Conservation (phyloP, 148 eudicot species). For the Beta vulgaris region DNA sequence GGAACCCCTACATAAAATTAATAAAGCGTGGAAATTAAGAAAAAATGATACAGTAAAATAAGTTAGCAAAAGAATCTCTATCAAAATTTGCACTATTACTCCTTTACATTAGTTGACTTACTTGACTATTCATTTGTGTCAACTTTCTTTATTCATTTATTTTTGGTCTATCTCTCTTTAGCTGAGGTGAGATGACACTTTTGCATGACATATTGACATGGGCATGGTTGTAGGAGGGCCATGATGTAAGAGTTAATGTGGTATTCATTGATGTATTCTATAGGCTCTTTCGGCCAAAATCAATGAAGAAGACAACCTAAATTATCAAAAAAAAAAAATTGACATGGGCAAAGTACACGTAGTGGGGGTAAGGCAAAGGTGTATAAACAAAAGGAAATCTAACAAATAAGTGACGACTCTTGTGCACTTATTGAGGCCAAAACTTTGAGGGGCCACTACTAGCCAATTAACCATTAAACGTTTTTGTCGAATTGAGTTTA, state of each 20-base stretch:
- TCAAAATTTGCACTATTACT: background rate
- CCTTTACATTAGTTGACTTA: background rate
- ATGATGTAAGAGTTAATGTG: too few species aligned
- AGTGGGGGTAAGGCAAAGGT: slow-evolving; percentile 1
- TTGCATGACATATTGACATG: too few species aligned
- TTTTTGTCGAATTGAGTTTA: too few species aligned
- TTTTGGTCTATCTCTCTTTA: background rate
- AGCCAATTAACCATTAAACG: background rate
- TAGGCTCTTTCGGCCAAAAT: too few species aligned
- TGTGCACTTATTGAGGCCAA: slow-evolving; percentile 2
- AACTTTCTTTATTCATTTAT: background rate
- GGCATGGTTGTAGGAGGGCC: too few species aligned
- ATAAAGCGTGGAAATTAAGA: background rate
- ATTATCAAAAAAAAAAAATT: too few species aligned
- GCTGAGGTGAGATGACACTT: slow-evolving; percentile 7
- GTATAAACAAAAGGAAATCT: background rate
- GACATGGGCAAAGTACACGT: slow-evolving; percentile 1
- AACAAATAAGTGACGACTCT: background rate
- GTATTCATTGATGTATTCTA: too few species aligned
- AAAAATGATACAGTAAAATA: background rate
- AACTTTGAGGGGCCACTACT: background rate
- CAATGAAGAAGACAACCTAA: too few species aligned
- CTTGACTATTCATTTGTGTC: background rate
- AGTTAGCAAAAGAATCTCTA: background rate
- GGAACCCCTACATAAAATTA: too few species aligned